Evolutionary conservation across 2,329 filamentous ascomycete species (phyloP), one percentile per base, ranked within the genome.

Genomic region (Leptographium lundbergii): DNA sequence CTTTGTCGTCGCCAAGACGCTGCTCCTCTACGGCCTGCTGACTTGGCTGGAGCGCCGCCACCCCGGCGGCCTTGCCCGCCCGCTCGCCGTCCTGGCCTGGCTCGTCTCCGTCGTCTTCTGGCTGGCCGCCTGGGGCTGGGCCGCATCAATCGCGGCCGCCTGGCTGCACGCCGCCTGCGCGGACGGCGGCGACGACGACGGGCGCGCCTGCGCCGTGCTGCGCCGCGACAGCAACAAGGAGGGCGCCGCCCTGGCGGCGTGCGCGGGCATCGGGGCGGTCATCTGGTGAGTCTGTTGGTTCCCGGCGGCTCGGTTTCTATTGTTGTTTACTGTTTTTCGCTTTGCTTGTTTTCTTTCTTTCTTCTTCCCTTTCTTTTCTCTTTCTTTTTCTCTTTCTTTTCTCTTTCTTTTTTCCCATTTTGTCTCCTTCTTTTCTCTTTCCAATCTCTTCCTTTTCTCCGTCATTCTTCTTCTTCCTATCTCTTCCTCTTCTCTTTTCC

Each of bases 1-100:
- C 61, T 79, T 78, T 60, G 71, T 76, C 42, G 32, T 68, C 56
- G 70, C 76, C 65, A 69, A 70, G 61, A 75, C 73, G 36, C 72
- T 70, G 67, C 63, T 76, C 61, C 62, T 76, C 61, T 70, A 75
- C 50, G 75, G 74, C 56, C 63, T 63, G 56, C 67, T 71, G 57
- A 63, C 70, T n/a, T 69, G 65, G 17, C 54, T 74, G 52, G 72
- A 76, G 65, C 65, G 69, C 57, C 70, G 65, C 54, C 67, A 68
- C 5, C 70, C 71, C 0, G 67, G 67, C 9, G 62, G 70, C 61
- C 77, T 75, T 64, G 70, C 67, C 65, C 72, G 73, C 59, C 63
- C 75, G 60, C 66, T 61, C 57, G 68, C 73, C 57, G 59, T 75
- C 50, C 61, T 71, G 39, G 66, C 65, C 45, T 73, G 75, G 47